Percentiles rank a stretch among this genome's conserved stretches.
Conservation (phyloP, 768 basidiomycete genomes). For the Udeniomyces megalosporus region DNA sequence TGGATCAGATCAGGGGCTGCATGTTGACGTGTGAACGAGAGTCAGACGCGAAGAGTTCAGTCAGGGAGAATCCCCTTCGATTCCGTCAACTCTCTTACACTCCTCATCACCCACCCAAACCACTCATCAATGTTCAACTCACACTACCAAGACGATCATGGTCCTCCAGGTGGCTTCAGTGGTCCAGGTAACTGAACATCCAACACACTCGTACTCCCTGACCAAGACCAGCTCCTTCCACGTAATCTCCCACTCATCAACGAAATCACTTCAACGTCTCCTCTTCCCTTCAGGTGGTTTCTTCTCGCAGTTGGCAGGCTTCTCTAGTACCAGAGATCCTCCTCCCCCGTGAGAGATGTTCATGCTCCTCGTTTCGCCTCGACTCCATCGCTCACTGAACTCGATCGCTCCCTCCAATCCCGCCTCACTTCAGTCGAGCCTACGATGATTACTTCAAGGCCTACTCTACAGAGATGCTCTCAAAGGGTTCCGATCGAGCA, state of each 20-base stretch:
- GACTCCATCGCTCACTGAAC: neutral
- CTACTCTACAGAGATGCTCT: constrained; percentile 83
- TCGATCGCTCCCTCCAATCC: neutral
- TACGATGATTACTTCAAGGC: constrained; percentile 91
- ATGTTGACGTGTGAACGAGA: too few species aligned
- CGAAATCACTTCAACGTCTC: too few species aligned
- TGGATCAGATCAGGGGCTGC: too few species aligned
- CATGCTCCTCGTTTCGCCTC: neutral
- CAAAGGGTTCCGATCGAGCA: constrained; percentile 51
- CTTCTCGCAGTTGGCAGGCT: constrained; percentile 15
- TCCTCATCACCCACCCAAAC: neutral
- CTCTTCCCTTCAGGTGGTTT: constrained; percentile 18
- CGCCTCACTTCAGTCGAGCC: constrained; percentile 30
- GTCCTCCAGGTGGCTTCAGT: neutral
- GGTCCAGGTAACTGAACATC: neutral
- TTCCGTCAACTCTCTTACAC: neutral
- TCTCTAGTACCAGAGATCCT: neutral
- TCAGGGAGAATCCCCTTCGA: too few species aligned
- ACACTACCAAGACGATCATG: neutral
- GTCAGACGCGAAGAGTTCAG: too few species aligned
- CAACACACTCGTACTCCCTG: neutral
- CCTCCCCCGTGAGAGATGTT: constrained; percentile 6
- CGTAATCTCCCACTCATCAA: too few species aligned
- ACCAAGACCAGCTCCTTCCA: too few species aligned
- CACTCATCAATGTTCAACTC: constrained; percentile 6